Percentiles rank a stretch among this genome's conserved stretches.
Conservation (phyloP, 345 rosid genomes). For the Murraya paniculata region DNA sequence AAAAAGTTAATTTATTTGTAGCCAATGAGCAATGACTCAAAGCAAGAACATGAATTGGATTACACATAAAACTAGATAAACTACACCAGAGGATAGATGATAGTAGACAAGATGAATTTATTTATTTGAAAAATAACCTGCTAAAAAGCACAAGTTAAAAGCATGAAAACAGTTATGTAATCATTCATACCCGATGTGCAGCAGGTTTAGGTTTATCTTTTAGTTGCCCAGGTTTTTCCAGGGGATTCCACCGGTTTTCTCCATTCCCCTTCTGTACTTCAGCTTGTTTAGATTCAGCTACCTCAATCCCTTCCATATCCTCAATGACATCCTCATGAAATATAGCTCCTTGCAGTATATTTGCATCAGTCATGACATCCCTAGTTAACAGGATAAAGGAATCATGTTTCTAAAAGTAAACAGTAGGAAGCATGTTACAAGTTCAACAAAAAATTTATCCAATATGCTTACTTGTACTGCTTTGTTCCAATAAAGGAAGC, state of each 20-base stretch:
- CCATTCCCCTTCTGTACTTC: slow-evolving; percentile 49
- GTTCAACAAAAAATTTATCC: background rate
- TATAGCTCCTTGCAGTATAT: slow-evolving; percentile 89
- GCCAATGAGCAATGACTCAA: background rate
- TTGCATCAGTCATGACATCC: slow-evolving; percentile 93
- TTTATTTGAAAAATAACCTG: background rate
- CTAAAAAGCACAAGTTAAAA: slow-evolving; percentile 1
- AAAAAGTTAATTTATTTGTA: background rate
- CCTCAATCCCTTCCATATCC: slow-evolving; percentile 39
- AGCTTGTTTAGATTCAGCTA: slow-evolving; percentile 36
- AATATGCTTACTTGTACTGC: slow-evolving; percentile 75
- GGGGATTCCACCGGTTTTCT: slow-evolving; percentile 39
- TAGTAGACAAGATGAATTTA: background rate
- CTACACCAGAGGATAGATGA: background rate
- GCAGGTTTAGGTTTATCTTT: slow-evolving; percentile 80
- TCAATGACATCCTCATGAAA: slow-evolving; percentile 75
- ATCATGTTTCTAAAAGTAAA: slow-evolving; percentile 2
- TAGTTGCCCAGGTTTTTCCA: slow-evolving; percentile 50
- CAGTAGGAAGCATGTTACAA: background rate
- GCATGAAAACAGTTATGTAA: background rate
- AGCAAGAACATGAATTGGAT: background rate
- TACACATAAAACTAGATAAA: background rate
- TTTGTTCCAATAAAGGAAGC: slow-evolving; percentile 96
- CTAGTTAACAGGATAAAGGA: slow-evolving; percentile 35
- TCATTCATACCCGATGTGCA: slow-evolving; percentile 77